Conservation (phyloP, 345 rosid species). For the Passiflora organensis region DNA sequence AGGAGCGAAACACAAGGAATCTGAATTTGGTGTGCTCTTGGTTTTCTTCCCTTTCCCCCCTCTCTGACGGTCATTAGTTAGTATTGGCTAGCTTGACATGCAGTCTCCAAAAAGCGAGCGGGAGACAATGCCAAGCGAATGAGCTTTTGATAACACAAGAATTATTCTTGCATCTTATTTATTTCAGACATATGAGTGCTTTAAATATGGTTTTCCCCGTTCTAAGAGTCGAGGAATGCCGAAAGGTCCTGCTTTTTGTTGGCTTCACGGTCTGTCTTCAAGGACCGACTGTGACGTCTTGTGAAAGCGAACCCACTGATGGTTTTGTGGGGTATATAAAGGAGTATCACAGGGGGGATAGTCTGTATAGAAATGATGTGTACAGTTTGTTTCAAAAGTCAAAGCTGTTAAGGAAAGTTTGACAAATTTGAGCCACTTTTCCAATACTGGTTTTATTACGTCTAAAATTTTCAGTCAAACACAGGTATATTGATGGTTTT, state of each 20-base stretch:
- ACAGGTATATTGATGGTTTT: too few species aligned
- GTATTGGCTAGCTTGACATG: neutral
- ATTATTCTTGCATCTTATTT: conserved; percentile 1
- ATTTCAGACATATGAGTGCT: neutral
- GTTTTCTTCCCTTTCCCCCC: neutral
- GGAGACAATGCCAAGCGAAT: neutral
- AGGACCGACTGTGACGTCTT: neutral
- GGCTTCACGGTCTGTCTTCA: neutral
- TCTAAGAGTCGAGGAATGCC: neutral
- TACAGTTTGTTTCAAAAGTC: too few species aligned
- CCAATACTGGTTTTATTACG: too few species aligned
- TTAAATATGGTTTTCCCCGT: neutral
- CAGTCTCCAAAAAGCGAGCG: neutral
- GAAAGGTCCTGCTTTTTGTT: neutral
- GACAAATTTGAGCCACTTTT: too few species aligned
- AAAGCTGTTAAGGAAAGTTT: too few species aligned
- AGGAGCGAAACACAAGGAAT: neutral
- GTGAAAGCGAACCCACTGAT: too few species aligned
- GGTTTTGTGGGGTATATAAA: too few species aligned
- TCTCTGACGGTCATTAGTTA: neutral
- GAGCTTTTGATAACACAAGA: conserved; percentile 1
- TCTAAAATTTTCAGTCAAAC: too few species aligned
- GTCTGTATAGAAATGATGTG: too few species aligned
- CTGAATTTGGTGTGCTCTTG: neutral
- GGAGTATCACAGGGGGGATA: too few species aligned